Conservation (phyloP, 78 protist species). For the Dictyostelium capitatum region DNA sequence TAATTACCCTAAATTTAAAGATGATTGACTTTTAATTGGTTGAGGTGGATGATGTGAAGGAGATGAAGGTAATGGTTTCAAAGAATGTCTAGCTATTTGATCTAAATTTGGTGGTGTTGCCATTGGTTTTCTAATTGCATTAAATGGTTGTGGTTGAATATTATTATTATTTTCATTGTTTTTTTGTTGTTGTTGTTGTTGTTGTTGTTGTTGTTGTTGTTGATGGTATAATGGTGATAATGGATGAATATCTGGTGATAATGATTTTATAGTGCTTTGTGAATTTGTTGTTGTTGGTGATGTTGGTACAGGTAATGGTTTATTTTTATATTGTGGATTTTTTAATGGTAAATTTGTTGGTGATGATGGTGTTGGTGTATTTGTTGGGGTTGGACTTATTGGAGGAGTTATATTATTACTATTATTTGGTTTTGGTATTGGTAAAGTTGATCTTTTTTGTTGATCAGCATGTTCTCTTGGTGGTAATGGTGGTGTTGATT, state of each 20-base stretch:
- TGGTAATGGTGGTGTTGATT: slow-evolving; percentile 3
- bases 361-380: slow-evolving; percentile 8
- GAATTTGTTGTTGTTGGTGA: neutral
- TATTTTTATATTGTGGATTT: neutral
- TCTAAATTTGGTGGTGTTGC: neutral
- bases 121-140: neutral
- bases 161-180: neutral
- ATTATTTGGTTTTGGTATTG: slow-evolving; percentile 8
- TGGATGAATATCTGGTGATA: neutral
- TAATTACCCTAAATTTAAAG: neutral
- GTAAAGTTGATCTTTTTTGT: slow-evolving; percentile 10
- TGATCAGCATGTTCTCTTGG: neutral
- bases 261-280: neutral
- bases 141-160: too few relatives aligned
- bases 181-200: neutral
- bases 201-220: neutral
- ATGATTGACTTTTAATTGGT: neutral
- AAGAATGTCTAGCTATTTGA: neutral
- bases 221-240: neutral
- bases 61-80: neutral
- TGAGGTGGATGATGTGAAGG: neutral
- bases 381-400: neutral
- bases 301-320: slow-evolving; percentile 5
- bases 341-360: neutral
- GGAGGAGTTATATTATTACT: neutral